A percentile compares a stretch with the other conserved stretches of the same genome.
phyloP scores from a whole-genome alignment of 257 asterid species.

The Gardenia jasminoides region DNA sequence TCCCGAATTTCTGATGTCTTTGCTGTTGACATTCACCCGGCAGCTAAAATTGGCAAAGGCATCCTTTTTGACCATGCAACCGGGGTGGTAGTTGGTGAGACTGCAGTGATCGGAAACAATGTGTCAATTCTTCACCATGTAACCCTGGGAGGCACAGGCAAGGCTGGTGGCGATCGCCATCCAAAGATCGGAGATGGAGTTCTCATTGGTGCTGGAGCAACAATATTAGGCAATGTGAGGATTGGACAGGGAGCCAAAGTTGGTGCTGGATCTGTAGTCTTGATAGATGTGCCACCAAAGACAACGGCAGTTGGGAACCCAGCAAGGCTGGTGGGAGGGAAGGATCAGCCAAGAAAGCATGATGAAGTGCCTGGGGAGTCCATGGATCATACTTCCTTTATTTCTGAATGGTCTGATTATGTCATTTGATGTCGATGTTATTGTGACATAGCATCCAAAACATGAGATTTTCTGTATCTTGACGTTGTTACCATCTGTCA shows the following conservation, averaged over 20 bases:
- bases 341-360: conserved; percentile 26
- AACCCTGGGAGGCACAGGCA: conserved; percentile 88
- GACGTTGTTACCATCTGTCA: neutral
- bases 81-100: conserved; percentile 83
- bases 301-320: conserved; percentile 83
- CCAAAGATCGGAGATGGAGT: conserved; percentile 83
- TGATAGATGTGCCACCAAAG: conserved; percentile 57
- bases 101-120: conserved; percentile 72
- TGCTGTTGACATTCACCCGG: conserved; percentile 48
- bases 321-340: conserved; percentile 54
- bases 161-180: conserved; percentile 71
- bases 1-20: conserved; percentile 46
- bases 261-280: conserved; percentile 71
- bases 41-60: conserved; percentile 42
- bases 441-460: neutral
- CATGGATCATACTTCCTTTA: conserved; percentile 45
- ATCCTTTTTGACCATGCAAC: conserved; percentile 61
- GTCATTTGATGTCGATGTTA: conserved; percentile 21
- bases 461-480: neutral
- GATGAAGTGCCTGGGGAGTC: conserved; percentile 40
- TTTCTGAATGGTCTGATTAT: conserved; percentile 37
- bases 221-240: conserved; percentile 58
- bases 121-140: conserved; percentile 75
- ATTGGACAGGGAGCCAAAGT: conserved; percentile 63
- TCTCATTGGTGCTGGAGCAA: conserved; percentile 71